Evolutionary conservation across 2,329 filamentous ascomycete genomes (phyloP).

Genomic region (Capronia coronata): DNA sequence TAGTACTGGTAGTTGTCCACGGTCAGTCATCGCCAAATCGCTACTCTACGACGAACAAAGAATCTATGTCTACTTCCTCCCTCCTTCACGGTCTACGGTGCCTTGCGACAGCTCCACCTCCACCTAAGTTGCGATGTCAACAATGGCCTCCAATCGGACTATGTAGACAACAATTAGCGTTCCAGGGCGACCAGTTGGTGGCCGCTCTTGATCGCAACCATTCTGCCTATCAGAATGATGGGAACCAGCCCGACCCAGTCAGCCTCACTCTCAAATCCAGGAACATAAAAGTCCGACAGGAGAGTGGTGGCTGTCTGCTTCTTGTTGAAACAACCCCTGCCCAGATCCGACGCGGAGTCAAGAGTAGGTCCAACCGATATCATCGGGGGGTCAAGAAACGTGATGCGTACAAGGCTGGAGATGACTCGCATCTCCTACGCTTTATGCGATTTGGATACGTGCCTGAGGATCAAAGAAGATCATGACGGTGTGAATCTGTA

Average conservation of each 20-base stretch:
- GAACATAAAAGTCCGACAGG: background rate
- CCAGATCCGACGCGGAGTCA: background rate
- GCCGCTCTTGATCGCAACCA: background rate
- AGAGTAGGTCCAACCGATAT: background rate
- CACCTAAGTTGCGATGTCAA: background rate
- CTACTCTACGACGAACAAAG: background rate
- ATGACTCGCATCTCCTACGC: background rate
- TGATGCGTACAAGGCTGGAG: background rate
- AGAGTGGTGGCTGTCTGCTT: background rate
- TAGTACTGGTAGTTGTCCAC: background rate
- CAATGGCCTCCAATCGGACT: slow-evolving; percentile 3
- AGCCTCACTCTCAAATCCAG: background rate
- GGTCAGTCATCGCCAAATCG: background rate
- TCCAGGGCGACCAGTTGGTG: slow-evolving; percentile 3
- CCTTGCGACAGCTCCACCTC: slow-evolving; percentile 1
- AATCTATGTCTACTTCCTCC: background rate
- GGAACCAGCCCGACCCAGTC: background rate
- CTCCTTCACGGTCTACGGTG: background rate
- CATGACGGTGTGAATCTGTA: background rate
- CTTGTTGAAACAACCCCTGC: background rate
- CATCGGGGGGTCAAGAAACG: background rate
- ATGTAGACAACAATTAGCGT: slow-evolving; percentile 2
- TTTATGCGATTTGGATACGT: too few species aligned
- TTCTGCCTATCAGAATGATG: background rate
- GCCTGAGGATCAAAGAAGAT: background rate